Percentiles rank a stretch among this genome's conserved stretches.
phyloP scores from a whole-genome alignment of 805 yeast species.

The Lipomyces starkeyi region DNA sequence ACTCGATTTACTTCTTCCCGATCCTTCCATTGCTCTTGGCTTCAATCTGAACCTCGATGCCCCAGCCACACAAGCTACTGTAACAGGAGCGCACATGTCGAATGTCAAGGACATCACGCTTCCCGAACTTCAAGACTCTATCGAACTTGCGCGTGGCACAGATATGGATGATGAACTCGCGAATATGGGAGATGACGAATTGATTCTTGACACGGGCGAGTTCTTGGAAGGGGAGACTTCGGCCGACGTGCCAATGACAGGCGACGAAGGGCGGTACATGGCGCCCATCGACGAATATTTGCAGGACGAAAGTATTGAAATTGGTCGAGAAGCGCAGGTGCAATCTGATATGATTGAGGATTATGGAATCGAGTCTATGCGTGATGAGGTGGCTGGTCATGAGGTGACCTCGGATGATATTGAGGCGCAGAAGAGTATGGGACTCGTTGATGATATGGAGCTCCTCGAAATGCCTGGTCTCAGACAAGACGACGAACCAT shows the following conservation, averaged over 20 bases:
- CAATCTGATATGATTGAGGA: slow-evolving; percentile 27
- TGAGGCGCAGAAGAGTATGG: slow-evolving; percentile 12
- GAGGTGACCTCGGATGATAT: slow-evolving; percentile 13
- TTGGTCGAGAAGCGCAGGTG: slow-evolving; percentile 42
- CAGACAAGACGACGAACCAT: slow-evolving; percentile 23
- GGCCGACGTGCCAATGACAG: neutral
- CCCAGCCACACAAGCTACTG: slow-evolving; percentile 36
- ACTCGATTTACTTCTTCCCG: slow-evolving; percentile 58
- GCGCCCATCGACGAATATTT: slow-evolving; percentile 42
- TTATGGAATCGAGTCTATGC: slow-evolving; percentile 25
- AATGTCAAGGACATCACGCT: slow-evolving; percentile 37
- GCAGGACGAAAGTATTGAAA: slow-evolving; percentile 53
- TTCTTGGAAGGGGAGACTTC: slow-evolving; percentile 9
- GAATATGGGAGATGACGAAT: slow-evolving; percentile 51
- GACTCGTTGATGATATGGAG: slow-evolving; percentile 17
- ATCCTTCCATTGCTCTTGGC: slow-evolving; percentile 41
- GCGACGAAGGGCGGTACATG: slow-evolving; percentile 2
- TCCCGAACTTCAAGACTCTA: slow-evolving; percentile 58
- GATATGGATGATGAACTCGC: slow-evolving; percentile 45
- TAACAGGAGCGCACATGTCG: slow-evolving; percentile 29
- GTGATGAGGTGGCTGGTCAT: neutral
- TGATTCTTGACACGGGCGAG: slow-evolving; percentile 60
- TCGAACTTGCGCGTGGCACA: slow-evolving; percentile 67
- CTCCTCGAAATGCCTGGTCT: slow-evolving; percentile 31
- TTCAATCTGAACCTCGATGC: slow-evolving; percentile 40